phyloP scores from a whole-genome alignment of 164 flowering plant species.

The Chimonanthus praecox region DNA sequence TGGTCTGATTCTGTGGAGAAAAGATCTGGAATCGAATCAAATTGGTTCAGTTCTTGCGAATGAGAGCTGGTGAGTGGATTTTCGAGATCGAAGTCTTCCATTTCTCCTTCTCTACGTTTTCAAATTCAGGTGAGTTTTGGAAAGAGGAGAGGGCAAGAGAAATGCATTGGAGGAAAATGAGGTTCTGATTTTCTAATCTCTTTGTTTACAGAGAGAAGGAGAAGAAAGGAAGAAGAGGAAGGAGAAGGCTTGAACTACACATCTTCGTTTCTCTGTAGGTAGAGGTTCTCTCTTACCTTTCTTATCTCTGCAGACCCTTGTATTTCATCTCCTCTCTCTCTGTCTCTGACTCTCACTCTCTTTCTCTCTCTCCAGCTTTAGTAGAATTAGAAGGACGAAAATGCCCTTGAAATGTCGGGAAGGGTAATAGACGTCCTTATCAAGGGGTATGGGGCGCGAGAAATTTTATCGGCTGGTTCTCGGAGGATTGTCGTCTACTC shows the following conservation, averaged over 20 bases:
- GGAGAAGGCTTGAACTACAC: constrained; percentile 21
- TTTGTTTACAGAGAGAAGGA: constrained; percentile 14
- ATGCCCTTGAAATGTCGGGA: constrained; percentile 1
- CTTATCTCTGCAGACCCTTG: background rate
- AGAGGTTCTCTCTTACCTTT: too few species aligned
- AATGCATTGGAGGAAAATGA: constrained; percentile 7
- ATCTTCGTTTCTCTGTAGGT: constrained; percentile 8
- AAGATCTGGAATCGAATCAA: constrained; percentile 27
- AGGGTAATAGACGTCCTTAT: constrained; percentile 1
- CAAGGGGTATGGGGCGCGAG: background rate
- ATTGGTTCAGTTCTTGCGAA: constrained; percentile 13
- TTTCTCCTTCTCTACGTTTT: background rate
- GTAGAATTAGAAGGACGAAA: constrained; percentile 3
- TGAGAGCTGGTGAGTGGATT: constrained; percentile 36
- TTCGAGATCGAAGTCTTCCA: constrained; percentile 41
- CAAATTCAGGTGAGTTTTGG: background rate
- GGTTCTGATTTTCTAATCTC: background rate
- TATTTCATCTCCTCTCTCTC: background rate
- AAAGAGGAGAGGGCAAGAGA: constrained; percentile 3
- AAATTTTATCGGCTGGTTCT: constrained; percentile 4
- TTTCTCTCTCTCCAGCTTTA: constrained; percentile 6
- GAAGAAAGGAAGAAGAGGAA: background rate
- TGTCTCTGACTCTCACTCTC: background rate
- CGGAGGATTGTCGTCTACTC: background rate
- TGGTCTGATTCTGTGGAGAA: constrained; percentile 52